phyloP scores from a whole-genome alignment of 1,284 basidiomycete genomes.

The Stygiomarasmius scandens region DNA sequence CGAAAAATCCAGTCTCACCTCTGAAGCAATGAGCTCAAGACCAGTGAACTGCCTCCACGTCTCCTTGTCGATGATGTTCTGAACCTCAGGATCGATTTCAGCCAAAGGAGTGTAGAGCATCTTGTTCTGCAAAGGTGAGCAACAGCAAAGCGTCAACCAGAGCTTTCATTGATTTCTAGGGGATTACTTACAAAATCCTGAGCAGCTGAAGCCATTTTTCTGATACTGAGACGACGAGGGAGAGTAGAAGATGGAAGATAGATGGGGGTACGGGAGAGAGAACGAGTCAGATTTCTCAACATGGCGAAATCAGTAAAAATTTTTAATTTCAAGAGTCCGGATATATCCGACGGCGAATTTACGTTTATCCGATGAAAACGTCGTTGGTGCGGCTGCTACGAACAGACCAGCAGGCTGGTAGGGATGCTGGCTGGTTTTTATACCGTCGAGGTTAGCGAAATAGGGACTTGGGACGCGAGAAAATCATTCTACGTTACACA shows the following conservation, averaged over 20 bases:
- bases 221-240: slow-evolving; percentile 28
- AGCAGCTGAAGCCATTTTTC: slow-evolving; percentile 64
- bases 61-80: slow-evolving; percentile 99
- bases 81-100: slow-evolving; percentile 92
- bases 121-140: slow-evolving; percentile 73
- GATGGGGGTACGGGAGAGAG: slow-evolving; percentile 18
- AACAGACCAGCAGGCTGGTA: not conserved
- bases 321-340: slow-evolving; percentile 8
- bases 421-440: too few relatives aligned
- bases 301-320: slow-evolving; percentile 12
- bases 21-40: slow-evolving; percentile 94
- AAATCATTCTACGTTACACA: too few relatives aligned
- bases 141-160: not conserved
- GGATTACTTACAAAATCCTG: slow-evolving; percentile 59
- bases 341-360: slow-evolving; percentile 11
- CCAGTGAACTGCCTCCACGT: slow-evolving; percentile 98
- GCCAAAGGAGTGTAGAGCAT: slow-evolving; percentile 85
- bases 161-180: not conserved
- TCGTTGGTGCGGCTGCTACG: not conserved
- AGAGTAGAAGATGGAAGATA: slow-evolving; percentile 15
- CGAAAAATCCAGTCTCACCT: slow-evolving; percentile 55
- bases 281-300: slow-evolving; percentile 17
- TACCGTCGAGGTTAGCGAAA: too few relatives aligned
- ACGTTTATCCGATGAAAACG: not conserved
- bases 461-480: too few relatives aligned